Conservation (phyloP, 2,329 filamentous ascomycete genomes). For the Aphanocladium album region DNA sequence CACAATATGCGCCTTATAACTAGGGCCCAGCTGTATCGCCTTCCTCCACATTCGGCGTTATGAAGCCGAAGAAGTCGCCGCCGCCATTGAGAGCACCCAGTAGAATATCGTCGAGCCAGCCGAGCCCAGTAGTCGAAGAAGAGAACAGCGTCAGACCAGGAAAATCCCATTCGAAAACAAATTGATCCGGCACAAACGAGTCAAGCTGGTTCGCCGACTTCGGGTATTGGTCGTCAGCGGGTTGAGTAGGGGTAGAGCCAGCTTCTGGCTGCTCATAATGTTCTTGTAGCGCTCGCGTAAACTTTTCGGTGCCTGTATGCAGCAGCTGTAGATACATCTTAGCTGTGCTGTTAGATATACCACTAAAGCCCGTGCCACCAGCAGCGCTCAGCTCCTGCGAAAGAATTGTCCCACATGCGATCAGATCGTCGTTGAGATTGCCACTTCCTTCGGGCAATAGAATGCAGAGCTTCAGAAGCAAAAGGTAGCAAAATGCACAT, state of each 20-base stretch:
- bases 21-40: neutral
- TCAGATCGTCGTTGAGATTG: constrained; percentile 13
- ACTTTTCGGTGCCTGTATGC: constrained; percentile 21
- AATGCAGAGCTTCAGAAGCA: constrained; percentile 47
- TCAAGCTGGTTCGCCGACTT: constrained; percentile 39
- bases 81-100: constrained; percentile 19
- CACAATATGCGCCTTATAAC: neutral
- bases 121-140: constrained; percentile 20
- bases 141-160: constrained; percentile 44
- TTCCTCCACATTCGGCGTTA: neutral
- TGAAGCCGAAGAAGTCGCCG: constrained; percentile 18
- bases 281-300: constrained; percentile 10
- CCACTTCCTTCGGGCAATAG: constrained; percentile 33
- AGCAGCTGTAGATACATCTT: constrained; percentile 24
- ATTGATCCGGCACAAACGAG: constrained; percentile 49
- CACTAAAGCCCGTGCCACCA: constrained; percentile 14
- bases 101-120: constrained; percentile 24
- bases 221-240: neutral
- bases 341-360: constrained; percentile 30
- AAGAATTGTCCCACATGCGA: constrained; percentile 18
- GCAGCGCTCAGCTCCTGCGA: constrained; percentile 22
- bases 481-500: constrained; percentile 51
- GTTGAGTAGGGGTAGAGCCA: neutral
- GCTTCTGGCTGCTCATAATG: neutral
- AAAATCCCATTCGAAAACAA: constrained; percentile 55